Evolutionary conservation across 169 alveolate species (phyloP).

Genomic region (Babesia ovata): DNA sequence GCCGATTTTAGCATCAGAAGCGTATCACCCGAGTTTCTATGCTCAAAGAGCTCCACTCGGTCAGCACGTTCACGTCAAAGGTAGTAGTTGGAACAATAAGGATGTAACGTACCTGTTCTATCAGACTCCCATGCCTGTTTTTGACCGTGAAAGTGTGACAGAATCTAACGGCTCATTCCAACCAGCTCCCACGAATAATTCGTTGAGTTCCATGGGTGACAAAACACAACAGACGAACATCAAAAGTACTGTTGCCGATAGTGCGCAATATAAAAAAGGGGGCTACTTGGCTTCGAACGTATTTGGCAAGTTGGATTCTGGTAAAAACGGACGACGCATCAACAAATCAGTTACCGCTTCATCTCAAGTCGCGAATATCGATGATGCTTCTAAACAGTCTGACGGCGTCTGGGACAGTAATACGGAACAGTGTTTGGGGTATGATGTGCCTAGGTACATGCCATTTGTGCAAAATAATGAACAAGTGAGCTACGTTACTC

Average conservation of each 20-base stretch:
- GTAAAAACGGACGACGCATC: no score
- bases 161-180: not conserved
- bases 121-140: conserved; percentile 1
- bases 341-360: no score
- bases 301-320: no score
- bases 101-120: conserved; percentile 22
- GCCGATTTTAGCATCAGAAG: conserved; percentile 1
- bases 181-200: not conserved
- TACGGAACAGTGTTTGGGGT: no score
- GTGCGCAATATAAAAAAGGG: no score
- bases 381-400: no score
- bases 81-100: not conserved
- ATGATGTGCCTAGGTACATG: no score
- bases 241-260: not conserved
- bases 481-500: no score
- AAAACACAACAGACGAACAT: not conserved
- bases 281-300: no score
- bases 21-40: conserved; percentile 33
- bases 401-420: no score
- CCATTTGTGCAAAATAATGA: no score
- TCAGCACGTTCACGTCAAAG: conserved; percentile 16
- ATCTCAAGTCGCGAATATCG: no score
- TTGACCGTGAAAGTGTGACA: not conserved
- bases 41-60: not conserved
- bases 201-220: not conserved